Evolutionary conservation across 2,329 filamentous ascomycete genomes (phyloP), one percentile per base, ranked within the genome.

Genomic region (Harringtonia aguacate): DNA sequence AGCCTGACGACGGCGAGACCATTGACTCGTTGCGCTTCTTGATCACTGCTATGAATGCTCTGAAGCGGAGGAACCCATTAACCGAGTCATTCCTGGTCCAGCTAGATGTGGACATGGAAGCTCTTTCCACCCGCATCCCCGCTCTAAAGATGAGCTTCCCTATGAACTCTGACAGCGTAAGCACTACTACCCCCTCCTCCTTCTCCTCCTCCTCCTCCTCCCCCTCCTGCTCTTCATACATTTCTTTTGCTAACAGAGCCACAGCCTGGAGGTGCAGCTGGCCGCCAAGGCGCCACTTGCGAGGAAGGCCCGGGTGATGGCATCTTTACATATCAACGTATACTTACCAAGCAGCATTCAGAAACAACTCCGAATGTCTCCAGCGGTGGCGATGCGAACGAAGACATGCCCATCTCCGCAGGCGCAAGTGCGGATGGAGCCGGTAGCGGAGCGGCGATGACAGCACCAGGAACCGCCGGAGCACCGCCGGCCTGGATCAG

Each of bases 11-110:
- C 61, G 78, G 72, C 56, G 85, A 79, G 61, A 84, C 78, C 51
- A 78, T 71, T 17, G 83, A 90, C 45, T 89, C 88, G 0, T 67
- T 97, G n/a, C 81, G 89, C 45, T 97, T 98, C 58, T 72, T 97
- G 15, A 73, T 97, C 3, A 81, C 83, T 18, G 89, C 90, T 6
- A 94, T 98, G 80, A 84, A 88, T 52, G 87, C 86, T 4, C 65
- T 97, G 52, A 94, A 94, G 62, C 77, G 77, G 47, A 84, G 85
- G 54, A 95, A 94, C 52, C 89, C 89, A 0, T 69, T 98, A 40
- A 94, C 90, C 0, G 89, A 95, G 58, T 95, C 90, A 0, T 97
- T 97, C 65, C 67, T 97, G 30, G 86, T 92, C 4, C 92, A 97
- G 60, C 69, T 97, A 6, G 88, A 97, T 52, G 83, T 95, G 15